Evolutionary conservation across 441 rosid genomes (phyloP).

Genomic region (Syzygium syzygioides): DNA sequence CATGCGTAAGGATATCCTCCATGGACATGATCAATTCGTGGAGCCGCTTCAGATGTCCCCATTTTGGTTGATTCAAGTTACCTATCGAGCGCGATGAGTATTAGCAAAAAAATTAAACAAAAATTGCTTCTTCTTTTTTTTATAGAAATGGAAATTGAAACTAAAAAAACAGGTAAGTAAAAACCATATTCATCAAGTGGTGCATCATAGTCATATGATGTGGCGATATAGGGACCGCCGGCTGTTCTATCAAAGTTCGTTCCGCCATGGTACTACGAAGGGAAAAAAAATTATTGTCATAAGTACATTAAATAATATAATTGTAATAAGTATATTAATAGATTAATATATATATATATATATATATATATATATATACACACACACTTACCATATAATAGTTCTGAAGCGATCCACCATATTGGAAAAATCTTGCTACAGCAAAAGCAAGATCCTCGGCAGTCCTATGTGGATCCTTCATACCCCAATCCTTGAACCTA

Average conservation of each 20-base stretch:
- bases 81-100: slow-evolving; percentile 12
- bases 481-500: slow-evolving; percentile 30
- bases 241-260: slow-evolving; percentile 12
- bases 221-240: slow-evolving; percentile 14
- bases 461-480: slow-evolving; percentile 15
- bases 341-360: background rate
- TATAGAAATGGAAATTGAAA: background rate
- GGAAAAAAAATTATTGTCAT: background rate
- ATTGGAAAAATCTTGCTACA: slow-evolving; percentile 25
- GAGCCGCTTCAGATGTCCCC: slow-evolving; percentile 47
- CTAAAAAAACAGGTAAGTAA: background rate
- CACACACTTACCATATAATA: slow-evolving; percentile 33
- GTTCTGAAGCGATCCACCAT: slow-evolving; percentile 17
- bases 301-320: background rate
- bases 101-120: no score
- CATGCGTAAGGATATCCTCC: slow-evolving; percentile 30
- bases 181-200: slow-evolving; percentile 32
- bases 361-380: background rate
- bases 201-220: slow-evolving; percentile 17
- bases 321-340: background rate
- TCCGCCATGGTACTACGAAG: slow-evolving; percentile 11
- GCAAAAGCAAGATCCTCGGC: slow-evolving; percentile 28
- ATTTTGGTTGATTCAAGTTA: slow-evolving; percentile 29
- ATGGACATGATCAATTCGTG: slow-evolving; percentile 28
- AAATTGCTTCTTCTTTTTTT: background rate